Evolutionary conservation across 768 basidiomycete genomes (phyloP), one percentile per base, ranked within the genome.

Genomic region (Calocybe cyanea): DNA sequence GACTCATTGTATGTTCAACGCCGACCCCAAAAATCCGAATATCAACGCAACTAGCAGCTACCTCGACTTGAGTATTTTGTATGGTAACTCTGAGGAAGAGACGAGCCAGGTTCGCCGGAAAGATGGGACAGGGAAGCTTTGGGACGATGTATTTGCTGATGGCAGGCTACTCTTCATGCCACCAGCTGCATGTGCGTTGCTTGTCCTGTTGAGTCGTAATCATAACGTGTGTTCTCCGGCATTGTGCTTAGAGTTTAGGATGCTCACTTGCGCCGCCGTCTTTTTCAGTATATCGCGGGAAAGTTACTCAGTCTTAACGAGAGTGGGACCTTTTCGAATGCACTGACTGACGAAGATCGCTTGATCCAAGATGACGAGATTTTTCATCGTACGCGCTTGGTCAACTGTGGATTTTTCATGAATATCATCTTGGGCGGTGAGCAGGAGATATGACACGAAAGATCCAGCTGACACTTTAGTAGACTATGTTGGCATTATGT

Each of bases 401-500:
- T 89, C 36, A 90, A 90, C 60, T 82, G 80, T 43, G 83, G 76
- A 2, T 83, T 72, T 54, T 85, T 86, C 54, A 77, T 85, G 75
- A 76, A 81, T 49, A 76, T 83, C 28, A 82, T 87, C 54, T 67
- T 88, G 34, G 74, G 75, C 19, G 75, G 75, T 73, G 49, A 13
- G 60, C 39, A 1, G 18, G 8, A 5, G 9, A 14, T 25, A 11
- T 20, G 0, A 15, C 28, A 4, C 11, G 25, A 19, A 18, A 2
- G 14, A 24, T 30, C 23, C 10, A 28, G 5, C 11, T 28, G 25
- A 28, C 25, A 11, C 11, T 21, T 23, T 18, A n/a, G 4, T 42
- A 66, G 87, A 88, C 59, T 90, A 90, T 50, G 81, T 90, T 14
- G 85, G 84, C 14, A 73, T 76, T 15, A 88, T 90, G 51, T 70